Base-by-base conservation (phyloP, 2,329 filamentous ascomycete genomes). In the Paraconiothyrium brasiliense region DNA sequence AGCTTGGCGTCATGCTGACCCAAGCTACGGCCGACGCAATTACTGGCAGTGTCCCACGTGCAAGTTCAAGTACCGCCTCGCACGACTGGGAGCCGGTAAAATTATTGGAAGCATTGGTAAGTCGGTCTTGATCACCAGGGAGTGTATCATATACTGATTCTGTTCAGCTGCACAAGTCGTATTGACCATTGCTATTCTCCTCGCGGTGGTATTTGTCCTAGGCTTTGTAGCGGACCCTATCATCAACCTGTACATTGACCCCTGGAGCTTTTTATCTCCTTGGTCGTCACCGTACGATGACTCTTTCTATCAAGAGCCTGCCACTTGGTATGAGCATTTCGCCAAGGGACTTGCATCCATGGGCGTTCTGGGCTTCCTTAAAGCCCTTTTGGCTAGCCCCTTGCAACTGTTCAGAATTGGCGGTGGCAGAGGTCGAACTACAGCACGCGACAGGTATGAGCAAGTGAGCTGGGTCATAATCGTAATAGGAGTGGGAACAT, bases 141-240 rank as follows among this genome's bases (percentile, higher is more conserved):
- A 16, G 37, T 51, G 3, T 44, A 20, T 6, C 10, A 20, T 48
- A 20, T 54, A 39, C 67, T 75, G 58, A 75, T 54, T 22, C n/a
- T 34, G 13, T 14, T 2, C 54, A 67, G 77, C 86, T 58, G 84
- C 90, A 4, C 91, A 96, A 73, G 81, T 92, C 34, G 75, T 80
- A 1, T 82, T 98, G 69, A 97, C 94, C 0, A 68, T 92, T 2
- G 54, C 84, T 22, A 90, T 97, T 65, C 86, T 97, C 66, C 60
- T 93, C 39, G 64, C 89, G 47, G 85, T 89, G 55, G 85, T 97
- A 30, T 98, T 97, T 73, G 43, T 92, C 0, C 87, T 98, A 59
- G 95, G 95, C 46, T 98, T 97, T 72, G 81, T 98, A 67, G 94
- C 94, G 62, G 94, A 98, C 78, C 94, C 94, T 1, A 92, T 98